Conservation (phyloP, 2,329 filamentous ascomycete species). For the Aschersonia sp. region DNA sequence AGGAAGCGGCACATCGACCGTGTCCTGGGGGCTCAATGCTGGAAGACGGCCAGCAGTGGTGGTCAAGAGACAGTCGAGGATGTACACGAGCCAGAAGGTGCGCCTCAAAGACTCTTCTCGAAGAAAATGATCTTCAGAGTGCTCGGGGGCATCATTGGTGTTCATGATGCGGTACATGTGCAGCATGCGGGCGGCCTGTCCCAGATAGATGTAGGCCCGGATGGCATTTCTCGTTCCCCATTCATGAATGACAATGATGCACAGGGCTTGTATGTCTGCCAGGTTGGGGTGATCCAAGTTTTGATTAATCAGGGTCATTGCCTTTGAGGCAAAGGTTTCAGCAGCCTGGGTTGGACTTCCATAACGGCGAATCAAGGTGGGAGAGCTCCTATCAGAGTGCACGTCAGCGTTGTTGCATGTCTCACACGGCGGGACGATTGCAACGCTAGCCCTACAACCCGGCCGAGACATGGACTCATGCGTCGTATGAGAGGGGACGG, state of each 20-base stretch:
- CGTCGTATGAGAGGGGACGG: background rate
- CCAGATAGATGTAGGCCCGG: constrained; percentile 47
- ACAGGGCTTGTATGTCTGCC: constrained; percentile 46
- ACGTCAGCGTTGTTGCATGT: background rate
- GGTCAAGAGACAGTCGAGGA: constrained; percentile 47
- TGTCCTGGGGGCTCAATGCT: constrained; percentile 38
- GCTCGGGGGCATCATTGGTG: constrained; percentile 35
- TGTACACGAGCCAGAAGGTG: constrained; percentile 48
- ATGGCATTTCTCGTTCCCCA: constrained; percentile 49
- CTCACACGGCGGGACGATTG: background rate
- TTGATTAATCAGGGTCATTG: constrained; percentile 40
- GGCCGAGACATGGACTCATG: background rate
- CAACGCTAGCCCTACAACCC: background rate
- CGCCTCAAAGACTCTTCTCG: constrained; percentile 47
- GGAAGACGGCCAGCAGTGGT: constrained; percentile 46
- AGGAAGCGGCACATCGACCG: constrained; percentile 39
- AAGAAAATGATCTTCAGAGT: constrained; percentile 38
- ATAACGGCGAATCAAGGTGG: constrained; percentile 41
- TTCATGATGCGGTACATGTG: constrained; percentile 50
- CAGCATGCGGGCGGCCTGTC: constrained; percentile 48
- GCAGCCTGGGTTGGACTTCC: constrained; percentile 39
- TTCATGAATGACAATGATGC: constrained; percentile 47
- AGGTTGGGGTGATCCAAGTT: constrained; percentile 44
- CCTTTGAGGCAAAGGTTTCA: constrained; percentile 45
- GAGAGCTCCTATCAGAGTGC: constrained; percentile 31